phyloP scores from a whole-genome alignment of 2,329 filamentous ascomycete species.

The Magnaporthiopsis incrustans region DNA sequence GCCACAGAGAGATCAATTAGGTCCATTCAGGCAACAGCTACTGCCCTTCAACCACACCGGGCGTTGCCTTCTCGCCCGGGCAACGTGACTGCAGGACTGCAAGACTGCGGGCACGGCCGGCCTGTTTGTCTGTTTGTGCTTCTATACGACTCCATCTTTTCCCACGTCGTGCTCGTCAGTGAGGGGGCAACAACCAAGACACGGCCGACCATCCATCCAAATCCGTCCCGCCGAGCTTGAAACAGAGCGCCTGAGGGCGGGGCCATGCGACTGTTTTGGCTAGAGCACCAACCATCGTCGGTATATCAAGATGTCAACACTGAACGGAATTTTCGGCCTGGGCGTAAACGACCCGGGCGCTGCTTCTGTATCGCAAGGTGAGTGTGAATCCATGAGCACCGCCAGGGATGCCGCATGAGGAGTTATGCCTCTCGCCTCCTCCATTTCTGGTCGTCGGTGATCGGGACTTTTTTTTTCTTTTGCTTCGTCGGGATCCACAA shows the following conservation, averaged over 20 bases:
- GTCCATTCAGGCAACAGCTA: no score
- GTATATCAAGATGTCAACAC: neutral
- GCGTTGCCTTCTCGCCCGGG: neutral
- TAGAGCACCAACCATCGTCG: neutral
- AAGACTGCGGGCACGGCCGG: neutral
- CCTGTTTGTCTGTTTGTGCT: neutral
- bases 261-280: neutral
- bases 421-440: neutral
- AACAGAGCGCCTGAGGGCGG: neutral
- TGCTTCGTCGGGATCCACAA: neutral
- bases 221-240: neutral
- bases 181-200: neutral
- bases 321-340: neutral
- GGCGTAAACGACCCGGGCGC: neutral
- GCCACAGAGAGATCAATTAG: no score
- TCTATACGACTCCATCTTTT: neutral
- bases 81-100: neutral
- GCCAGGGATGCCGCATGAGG: neutral
- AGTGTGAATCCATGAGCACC: neutral
- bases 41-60: neutral
- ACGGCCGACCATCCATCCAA: no score
- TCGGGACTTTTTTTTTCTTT: no score
- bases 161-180: neutral
- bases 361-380: neutral
- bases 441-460: neutral